These are phyloP conservation scores for Kwoniella europaea DNA, from an alignment of 768 basidiomycete species.

Conservation along the genomic window DNA sequence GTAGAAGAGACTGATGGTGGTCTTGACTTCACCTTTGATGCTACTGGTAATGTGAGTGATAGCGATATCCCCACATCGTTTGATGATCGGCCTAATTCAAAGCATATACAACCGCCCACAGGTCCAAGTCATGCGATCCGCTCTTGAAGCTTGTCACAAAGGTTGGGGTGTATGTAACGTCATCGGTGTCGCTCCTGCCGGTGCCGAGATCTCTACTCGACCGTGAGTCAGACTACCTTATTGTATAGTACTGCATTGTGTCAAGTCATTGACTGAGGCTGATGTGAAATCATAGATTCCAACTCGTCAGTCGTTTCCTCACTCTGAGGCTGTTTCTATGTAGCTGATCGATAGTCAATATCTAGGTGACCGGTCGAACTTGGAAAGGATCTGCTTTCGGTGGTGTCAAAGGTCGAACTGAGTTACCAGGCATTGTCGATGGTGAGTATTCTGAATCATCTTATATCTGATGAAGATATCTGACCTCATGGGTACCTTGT, in stretches of 20 bases:
- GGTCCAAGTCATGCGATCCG: conserved; percentile 91
- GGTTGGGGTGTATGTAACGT: conserved; percentile 97
- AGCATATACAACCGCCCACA: conserved; percentile 41
- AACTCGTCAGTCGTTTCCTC: conserved; percentile 22
- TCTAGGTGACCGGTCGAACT: conserved; percentile 54
- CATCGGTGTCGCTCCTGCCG: conserved; percentile 96
- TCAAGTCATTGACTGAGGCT: background rate
- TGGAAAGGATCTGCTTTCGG: conserved; percentile 98
- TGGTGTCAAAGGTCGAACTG: conserved; percentile 96
- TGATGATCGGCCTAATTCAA: no score
- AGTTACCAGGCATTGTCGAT: conserved; percentile 89
- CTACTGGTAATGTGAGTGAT: conserved; percentile 78
- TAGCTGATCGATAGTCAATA: background rate
- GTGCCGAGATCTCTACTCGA: conserved; percentile 88
- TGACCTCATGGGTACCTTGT: conserved; percentile 9
- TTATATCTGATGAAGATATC: background rate
- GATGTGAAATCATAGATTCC: conserved; percentile 30
- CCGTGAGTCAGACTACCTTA: conserved; percentile 65
- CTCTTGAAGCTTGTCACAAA: conserved; percentile 98
- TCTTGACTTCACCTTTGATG: conserved; percentile 95
- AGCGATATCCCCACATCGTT: conserved; percentile 19
- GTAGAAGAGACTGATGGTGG: conserved; percentile 95
- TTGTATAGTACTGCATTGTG: background rate
- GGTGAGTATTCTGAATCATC: conserved; percentile 61
- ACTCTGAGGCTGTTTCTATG: background rate